Base-by-base conservation (phyloP, 2,329 filamentous ascomycete species). In the Stemphylium vesicarium region DNA sequence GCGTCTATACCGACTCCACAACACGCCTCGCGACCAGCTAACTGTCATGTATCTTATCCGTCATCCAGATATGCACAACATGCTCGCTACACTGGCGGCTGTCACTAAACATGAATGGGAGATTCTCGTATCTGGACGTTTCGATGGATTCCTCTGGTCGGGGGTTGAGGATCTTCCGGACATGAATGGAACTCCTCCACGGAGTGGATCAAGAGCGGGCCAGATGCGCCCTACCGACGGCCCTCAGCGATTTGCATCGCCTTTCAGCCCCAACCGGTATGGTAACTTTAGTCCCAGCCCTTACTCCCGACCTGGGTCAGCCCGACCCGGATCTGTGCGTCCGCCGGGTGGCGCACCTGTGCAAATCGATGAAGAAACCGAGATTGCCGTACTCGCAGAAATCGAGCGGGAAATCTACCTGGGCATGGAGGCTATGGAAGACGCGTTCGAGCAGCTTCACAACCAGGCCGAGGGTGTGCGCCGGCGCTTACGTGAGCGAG, bases 61-160 rank as follows among this genome's bases (percentile, higher is more conserved):
- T 73, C 89, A 97, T 72, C 87, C 88, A 0, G 81, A 85, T 11
- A 85, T 95, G 43, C 94, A 98, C 73, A 89, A 95, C 68, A 86
- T 96, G 29, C 85, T 98, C 3, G 88, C 91, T 36, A 96, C 94
- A 0, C 83, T 97, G 44, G 88, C 90, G 32, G 91, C 93, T 47
- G 95, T 98, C 65, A 95, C 89, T 70, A 85, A 88, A 41, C 90
- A 91, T n/a, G 94, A 98, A 75, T 98, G 94, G 94, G 94, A 97
- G 59, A 96, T 98, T 50, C 82, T 98, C 11, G 91, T 89, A 4
- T 97, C 94, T 0, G 94, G 94, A 24, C 89, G 94, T 24, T 98
- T 98, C 67, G 93, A 97, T 70, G 94, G 94, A 4, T 98, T 98
- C 77, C 82, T 97, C 16, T 96, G 94, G 86, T 96, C 92, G 39